These are phyloP conservation scores for Phallus indusiatus DNA, from an alignment of 768 basidiomycete species.

Conservation along the genomic window DNA sequence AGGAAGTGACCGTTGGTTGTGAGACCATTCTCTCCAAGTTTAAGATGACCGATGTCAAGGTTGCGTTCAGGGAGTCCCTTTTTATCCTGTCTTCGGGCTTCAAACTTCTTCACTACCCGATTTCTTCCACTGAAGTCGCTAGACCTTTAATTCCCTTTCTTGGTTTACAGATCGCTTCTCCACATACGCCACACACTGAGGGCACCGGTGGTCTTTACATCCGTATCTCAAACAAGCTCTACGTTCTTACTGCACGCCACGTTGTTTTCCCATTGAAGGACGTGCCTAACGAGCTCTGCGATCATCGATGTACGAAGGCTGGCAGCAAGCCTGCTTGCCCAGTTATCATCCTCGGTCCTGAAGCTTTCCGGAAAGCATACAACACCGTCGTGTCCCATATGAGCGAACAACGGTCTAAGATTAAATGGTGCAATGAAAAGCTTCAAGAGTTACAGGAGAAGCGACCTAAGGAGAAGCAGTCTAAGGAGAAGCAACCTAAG, in stretches of 20 bases:
- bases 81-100: slow-evolving; percentile 16
- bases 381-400: slow-evolving; percentile 13
- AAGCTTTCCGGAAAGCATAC: slow-evolving; percentile 14
- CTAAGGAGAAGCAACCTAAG: too few relatives aligned
- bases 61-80: slow-evolving; percentile 25
- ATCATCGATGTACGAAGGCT: slow-evolving; percentile 10
- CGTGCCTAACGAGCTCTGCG: slow-evolving; percentile 11
- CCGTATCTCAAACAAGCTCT: slow-evolving; percentile 24
- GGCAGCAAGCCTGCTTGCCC: slow-evolving; percentile 12
- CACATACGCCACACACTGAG: slow-evolving; percentile 19
- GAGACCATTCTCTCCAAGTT: slow-evolving; percentile 19
- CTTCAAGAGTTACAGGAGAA: too few relatives aligned
- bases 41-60: slow-evolving; percentile 24
- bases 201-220: slow-evolving; percentile 33
- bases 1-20: slow-evolving; percentile 18
- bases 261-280: slow-evolving; percentile 20
- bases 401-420: neutral
- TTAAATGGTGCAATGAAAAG: too few relatives aligned
- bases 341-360: slow-evolving; percentile 1
- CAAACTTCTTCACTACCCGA: slow-evolving; percentile 14
- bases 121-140: slow-evolving; percentile 12
- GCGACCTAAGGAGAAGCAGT: too few relatives aligned
- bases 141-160: slow-evolving; percentile 28
- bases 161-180: slow-evolving; percentile 25
- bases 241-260: slow-evolving; percentile 24